Base-by-base conservation (phyloP, 441 rosid species). In the Populus trichocarpa region DNA sequence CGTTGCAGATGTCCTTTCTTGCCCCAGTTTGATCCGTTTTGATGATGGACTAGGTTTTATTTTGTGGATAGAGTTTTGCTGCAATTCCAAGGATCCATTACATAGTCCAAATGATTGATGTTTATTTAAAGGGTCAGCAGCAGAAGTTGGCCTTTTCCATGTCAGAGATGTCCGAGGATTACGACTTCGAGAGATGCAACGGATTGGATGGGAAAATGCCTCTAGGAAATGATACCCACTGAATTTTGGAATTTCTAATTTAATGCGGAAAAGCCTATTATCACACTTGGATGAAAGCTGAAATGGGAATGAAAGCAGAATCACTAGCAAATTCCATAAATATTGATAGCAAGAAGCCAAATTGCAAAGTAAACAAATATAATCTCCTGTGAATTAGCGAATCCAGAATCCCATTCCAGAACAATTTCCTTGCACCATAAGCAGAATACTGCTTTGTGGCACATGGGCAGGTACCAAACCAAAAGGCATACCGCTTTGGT, bases 271-370 rank as follows among this genome's bases (percentile, higher is more conserved):
- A 78, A 88, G 74, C 83, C 89, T 90, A 83, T 90, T 90, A 38
- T 93, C 97, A 67, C 90, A 87, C 85, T 91, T 88, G 78, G 94
- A 91, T 71, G 95, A 93, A 75, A 90, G 94, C 95, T 91, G 91
- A 81, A 64, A 79, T 26, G 53, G 53, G 61, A 40, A 75, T 2
- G 69, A 78, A 70, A 77, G 33, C 67, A 26, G 69, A 74, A 63
- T 30, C 71, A 79, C 70, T 61, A 9, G 64, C 8, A 67, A 76
- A 35, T 69, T 71, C 67, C 68, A 70, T n/a, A 77, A 70, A 23
- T 32, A 67, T 42, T 23, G 63, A 30, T 50, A 67, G 74, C 6
- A 70, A 1, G 67, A 66, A n/a, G 8, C 25, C 35, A 69, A 68
- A 67, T 38, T 53, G n/a, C 68, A 40, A 66, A 40, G 42, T 53